Evolutionary conservation across 345 rosid genomes (phyloP), one percentile per base, ranked within the genome.

Genomic region (Anacardium occidentale): DNA sequence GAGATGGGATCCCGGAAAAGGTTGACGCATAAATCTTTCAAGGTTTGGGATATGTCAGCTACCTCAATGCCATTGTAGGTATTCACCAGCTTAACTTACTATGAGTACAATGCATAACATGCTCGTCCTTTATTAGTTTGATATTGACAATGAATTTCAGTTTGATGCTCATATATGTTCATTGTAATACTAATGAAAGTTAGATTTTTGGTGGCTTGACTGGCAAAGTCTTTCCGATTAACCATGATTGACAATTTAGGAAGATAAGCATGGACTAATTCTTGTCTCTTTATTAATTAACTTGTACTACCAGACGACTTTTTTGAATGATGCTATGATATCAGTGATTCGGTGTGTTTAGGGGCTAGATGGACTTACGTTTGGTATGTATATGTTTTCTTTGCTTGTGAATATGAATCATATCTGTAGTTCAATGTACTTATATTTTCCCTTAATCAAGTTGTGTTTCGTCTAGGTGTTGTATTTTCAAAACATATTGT

Each of bases 401-500:
- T 45, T 24, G 29, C 34, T 64, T 18, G 13, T 14, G 26, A 40
- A 32, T 37, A n/a, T 42, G 20, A 63, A 42, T 67, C 25, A 47
- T 29, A 51, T 64, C 42, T 14, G 14, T 34, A 45, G 17, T 57
- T 24, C 29, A 47, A 42, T 20, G 26, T 6, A 52, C 22, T 73
- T 4, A 52, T 20, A 15, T 24, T 17, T 45, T 40, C 34, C 62
- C 20, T 37, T 53, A 18, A 73, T 14, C 11, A 21, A 56, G 14
- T 48, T 59, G 62, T 61, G 18, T 62, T 53, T 26, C 22, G 21
- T 69, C 40, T 57, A 90, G 97, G 96, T 64, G 89, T 90, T 76
- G 97, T 96, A 59, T 90, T 77, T 79, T 90, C 96, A 6, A 92
- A 87, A 76, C 86, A 92, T 82, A 79, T 92, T 55, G 96, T 92